Evolutionary conservation across 345 rosid genomes (phyloP), one percentile per base, ranked within the genome.

Genomic region (Noccaea caerulescens): DNA sequence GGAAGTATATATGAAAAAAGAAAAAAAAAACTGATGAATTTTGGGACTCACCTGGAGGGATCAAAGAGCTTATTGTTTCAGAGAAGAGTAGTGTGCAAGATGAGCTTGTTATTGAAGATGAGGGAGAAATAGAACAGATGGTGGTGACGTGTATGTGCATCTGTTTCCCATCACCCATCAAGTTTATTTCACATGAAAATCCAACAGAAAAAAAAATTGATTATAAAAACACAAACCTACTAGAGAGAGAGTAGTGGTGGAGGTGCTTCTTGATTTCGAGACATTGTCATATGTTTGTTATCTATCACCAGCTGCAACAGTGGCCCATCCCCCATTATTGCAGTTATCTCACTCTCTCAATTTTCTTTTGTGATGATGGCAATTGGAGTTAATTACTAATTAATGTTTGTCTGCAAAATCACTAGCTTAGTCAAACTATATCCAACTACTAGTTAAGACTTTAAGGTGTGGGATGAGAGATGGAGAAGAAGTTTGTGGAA

Each of bases 321-420:
- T 61, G 78, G 78, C 65, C 78, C 78, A 75, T 75, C 69, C 38
- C 69, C 69, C 78, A 68, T 75, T 68, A 75, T 75, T 75, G 58
- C 73, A 53, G 14, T 38, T 61, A 10, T 53, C 50, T 75, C 23
- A 27, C 50, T 73, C 14, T 39, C 55, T 51, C 68, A 25, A 36
- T 36, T 59, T 66, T 67, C 62, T 18, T 51, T 74, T 51, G 23
- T 59, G 39, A 67, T 67, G 38, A 73, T 65, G 41, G 5, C 23
- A 27, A 27, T n/a, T 65, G 70, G 66, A 65, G 7, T 46, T 54
- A 11, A 27, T 27, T 27, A 27, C 44, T 68, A 67, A 36, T 36
- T 75, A 45, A 68, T 59, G 42, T 59, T 12, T 27, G 68, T 59
- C 73, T 60, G 42, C 36, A 60, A 52, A 23, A 47, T 11, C 30